phyloP scores from a whole-genome alignment of 768 basidiomycete species.

The Mycena belliarum region DNA sequence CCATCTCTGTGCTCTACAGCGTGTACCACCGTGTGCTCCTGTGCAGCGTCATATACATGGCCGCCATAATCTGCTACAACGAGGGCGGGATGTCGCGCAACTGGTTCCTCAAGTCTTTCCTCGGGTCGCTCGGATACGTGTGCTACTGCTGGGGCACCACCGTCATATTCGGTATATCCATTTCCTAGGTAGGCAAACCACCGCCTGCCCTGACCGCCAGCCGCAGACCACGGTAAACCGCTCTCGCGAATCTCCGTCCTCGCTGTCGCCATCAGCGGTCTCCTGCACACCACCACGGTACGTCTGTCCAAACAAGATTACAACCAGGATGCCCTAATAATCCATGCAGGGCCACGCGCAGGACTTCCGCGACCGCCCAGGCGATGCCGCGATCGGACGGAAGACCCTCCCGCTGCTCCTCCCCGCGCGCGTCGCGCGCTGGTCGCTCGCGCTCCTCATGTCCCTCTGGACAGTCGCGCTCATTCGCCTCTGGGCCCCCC shows the following conservation, averaged over 20 bases:
- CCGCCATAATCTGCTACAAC: slow-evolving; percentile 23
- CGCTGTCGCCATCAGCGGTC: slow-evolving; percentile 31
- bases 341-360: slow-evolving; percentile 23
- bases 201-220: too few relatives aligned
- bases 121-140: slow-evolving; percentile 24
- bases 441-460: slow-evolving; percentile 20
- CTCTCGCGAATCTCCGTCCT: slow-evolving; percentile 14
- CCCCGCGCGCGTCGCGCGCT: slow-evolving; percentile 22
- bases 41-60: slow-evolving; percentile 17
- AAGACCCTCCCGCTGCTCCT: slow-evolving; percentile 24
- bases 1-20: slow-evolving; percentile 14
- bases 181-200: too few relatives aligned
- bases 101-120: slow-evolving; percentile 18
- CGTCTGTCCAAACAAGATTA: too few relatives aligned
- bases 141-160: slow-evolving; percentile 27
- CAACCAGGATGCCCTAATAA: too few relatives aligned
- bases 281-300: slow-evolving; percentile 37
- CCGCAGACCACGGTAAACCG: slow-evolving; percentile 17
- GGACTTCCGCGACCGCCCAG: slow-evolving; percentile 25
- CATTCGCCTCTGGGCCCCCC: slow-evolving; percentile 22
- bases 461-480: slow-evolving; percentile 13
- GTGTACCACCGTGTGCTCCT: slow-evolving; percentile 4
- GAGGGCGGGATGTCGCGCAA: slow-evolving; percentile 18
- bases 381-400: slow-evolving; percentile 25
- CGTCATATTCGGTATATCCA: slow-evolving; percentile 19